Conservation (phyloP, 495 filamentous ascomycete species). For the Penicillium cataractarum region DNA sequence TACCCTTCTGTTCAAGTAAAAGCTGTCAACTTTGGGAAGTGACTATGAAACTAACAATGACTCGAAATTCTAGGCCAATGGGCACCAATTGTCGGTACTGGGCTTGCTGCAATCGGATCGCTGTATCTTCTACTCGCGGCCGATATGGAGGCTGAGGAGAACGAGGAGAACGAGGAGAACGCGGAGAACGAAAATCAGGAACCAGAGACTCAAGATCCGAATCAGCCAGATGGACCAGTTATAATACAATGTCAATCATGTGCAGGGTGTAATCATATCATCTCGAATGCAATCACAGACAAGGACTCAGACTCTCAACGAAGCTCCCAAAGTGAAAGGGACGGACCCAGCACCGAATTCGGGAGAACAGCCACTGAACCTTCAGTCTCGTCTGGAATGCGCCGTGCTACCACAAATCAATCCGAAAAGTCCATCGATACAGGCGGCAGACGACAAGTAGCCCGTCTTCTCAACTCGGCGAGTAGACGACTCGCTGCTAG, state of each 20-base stretch:
- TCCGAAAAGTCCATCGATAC: constrained; percentile 17
- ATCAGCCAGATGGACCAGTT: neutral
- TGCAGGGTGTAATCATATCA: constrained; percentile 9
- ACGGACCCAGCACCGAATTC: neutral
- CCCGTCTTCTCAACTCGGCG: constrained; percentile 35
- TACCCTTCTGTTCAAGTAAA: neutral
- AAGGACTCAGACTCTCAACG: neutral
- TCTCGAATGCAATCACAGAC: neutral
- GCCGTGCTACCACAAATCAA: constrained; percentile 18
- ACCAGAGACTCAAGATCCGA: neutral
- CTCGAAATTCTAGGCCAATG: constrained; percentile 50
- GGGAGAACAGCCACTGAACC: neutral
- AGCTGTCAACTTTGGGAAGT: constrained; percentile 10
- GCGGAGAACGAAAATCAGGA: constrained; percentile 18
- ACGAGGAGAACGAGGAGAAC: too few relatives aligned
- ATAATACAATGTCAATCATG: constrained; percentile 7
- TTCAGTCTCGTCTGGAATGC: constrained; percentile 10
- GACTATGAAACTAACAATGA: neutral
- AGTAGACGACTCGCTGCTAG: constrained; percentile 45
- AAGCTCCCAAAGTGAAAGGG: neutral
- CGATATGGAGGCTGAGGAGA: constrained; percentile 30
- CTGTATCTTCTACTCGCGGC: constrained; percentile 52
- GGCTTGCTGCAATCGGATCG: constrained; percentile 56
- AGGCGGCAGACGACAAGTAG: constrained; percentile 45
- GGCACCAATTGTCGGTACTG: constrained; percentile 58